Evolutionary conservation across 2,329 filamentous ascomycete genomes (phyloP).

Genomic region (Colletotrichum horii): DNA sequence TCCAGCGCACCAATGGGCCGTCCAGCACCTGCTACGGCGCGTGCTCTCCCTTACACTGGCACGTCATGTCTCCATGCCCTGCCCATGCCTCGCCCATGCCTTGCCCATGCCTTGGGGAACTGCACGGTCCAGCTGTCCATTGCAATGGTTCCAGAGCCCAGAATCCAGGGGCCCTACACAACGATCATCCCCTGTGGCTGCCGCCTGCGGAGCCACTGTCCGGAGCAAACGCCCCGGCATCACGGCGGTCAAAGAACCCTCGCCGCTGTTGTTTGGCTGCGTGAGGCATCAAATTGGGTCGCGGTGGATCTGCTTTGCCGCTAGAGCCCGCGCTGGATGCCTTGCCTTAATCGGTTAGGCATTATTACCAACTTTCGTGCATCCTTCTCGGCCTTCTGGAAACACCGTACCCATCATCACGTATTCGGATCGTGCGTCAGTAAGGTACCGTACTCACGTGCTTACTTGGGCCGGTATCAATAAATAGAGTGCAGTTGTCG

Average conservation of each 20-base stretch:
- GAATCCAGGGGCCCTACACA: background rate
- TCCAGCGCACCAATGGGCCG: background rate
- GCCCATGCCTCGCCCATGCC: background rate
- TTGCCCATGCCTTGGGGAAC: background rate
- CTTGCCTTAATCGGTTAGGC: background rate
- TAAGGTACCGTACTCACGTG: background rate
- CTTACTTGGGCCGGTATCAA: background rate
- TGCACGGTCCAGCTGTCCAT: slow-evolving; percentile 5
- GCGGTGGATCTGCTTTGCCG: background rate
- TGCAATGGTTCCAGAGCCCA: background rate
- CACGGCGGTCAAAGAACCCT: background rate
- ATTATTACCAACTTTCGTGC: background rate
- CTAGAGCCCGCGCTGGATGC: background rate
- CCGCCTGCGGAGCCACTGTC: background rate
- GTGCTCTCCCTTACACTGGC: background rate
- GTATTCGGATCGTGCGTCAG: background rate
- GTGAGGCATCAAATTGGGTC: background rate
- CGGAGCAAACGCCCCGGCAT: slow-evolving; percentile 19
- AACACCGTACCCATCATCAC: background rate
- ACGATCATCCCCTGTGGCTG: slow-evolving; percentile 5
- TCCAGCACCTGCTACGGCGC: background rate
- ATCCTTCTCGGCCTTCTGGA: background rate
- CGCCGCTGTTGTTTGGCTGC: background rate
- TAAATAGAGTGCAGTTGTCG: background rate
- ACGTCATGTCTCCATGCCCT: background rate